Conservation (phyloP, 768 basidiomycete species). For the Suillus cothurnatus region DNA sequence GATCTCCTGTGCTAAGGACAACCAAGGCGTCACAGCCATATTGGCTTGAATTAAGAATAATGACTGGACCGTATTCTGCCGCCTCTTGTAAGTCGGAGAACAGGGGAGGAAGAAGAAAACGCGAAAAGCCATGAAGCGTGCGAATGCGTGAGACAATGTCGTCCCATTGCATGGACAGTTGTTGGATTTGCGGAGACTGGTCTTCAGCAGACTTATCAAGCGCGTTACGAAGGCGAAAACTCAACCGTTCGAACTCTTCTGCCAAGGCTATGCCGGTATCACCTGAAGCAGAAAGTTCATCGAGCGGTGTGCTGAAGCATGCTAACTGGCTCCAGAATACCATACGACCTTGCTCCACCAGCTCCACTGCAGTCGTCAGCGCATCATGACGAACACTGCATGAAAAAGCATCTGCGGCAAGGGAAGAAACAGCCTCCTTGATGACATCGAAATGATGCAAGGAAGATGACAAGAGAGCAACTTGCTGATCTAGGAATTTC, state of each 20-base stretch:
- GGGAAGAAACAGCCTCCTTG: neutral
- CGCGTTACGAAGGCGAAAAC: neutral
- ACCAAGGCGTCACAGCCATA: conserved; percentile 14
- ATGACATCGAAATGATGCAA: neutral
- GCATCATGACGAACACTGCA: conserved; percentile 24
- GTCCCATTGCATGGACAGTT: conserved; percentile 20
- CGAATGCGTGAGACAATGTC: conserved; percentile 25
- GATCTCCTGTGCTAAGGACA: neutral
- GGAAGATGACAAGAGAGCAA: neutral
- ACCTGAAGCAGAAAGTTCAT: conserved; percentile 17
- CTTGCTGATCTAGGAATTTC: conserved; percentile 3
- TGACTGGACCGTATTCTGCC: conserved; percentile 6
- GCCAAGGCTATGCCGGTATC: conserved; percentile 20
- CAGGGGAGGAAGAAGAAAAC: conserved; percentile 16
- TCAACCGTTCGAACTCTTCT: conserved; percentile 18
- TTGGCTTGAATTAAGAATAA: neutral
- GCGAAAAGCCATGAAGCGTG: conserved; percentile 13
- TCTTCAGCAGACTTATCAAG: conserved; percentile 13
- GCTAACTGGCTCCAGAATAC: conserved; percentile 33
- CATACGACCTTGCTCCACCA: conserved; percentile 35
- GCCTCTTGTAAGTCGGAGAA: conserved; percentile 9
- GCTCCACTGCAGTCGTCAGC: conserved; percentile 31
- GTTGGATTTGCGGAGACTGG: conserved; percentile 15
- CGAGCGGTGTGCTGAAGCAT: conserved; percentile 18
- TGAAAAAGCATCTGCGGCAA: conserved; percentile 26